These are phyloP conservation scores for Plasmopara halstedii DNA, from an alignment of 352 stramenopile genomes.

Conservation along the genomic window DNA sequence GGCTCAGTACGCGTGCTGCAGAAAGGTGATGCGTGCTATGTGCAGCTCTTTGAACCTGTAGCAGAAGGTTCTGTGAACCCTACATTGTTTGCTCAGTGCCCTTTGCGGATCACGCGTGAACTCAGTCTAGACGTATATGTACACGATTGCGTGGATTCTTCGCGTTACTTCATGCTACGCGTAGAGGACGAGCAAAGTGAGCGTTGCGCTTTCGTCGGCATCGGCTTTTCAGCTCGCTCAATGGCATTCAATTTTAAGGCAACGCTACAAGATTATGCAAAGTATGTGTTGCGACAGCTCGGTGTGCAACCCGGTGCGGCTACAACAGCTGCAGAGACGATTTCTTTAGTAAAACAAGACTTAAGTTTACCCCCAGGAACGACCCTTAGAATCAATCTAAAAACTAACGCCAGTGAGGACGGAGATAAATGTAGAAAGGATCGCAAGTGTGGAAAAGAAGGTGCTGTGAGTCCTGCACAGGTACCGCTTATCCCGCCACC, in stretches of 20 bases:
- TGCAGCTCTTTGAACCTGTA: slow-evolving; percentile 71
- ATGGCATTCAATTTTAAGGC: slow-evolving; percentile 84
- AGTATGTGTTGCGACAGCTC: slow-evolving; percentile 65
- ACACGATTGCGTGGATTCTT: slow-evolving; percentile 83
- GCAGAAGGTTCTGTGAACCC: slow-evolving; percentile 5
- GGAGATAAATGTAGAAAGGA: slow-evolving; percentile 13
- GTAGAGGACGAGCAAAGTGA: slow-evolving; percentile 70
- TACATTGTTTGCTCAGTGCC: slow-evolving; percentile 74
- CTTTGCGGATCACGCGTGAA: slow-evolving; percentile 58
- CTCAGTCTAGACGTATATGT: slow-evolving; percentile 65
- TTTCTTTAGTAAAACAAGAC: slow-evolving; percentile 31
- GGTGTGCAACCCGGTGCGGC: slow-evolving; percentile 25
- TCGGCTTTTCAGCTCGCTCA: slow-evolving; percentile 71
- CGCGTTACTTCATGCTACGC: slow-evolving; percentile 83
- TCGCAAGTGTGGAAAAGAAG: slow-evolving; percentile 24
- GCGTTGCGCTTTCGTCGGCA: slow-evolving; percentile 66
- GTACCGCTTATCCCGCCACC: slow-evolving; percentile 54
- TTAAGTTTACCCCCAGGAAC: slow-evolving; percentile 61
- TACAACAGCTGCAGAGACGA: slow-evolving; percentile 2
- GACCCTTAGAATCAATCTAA: slow-evolving; percentile 77
- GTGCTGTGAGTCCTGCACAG: slow-evolving; percentile 26
- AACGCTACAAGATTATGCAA: slow-evolving; percentile 74
- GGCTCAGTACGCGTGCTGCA: slow-evolving; percentile 62
- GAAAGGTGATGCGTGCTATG: slow-evolving; percentile 58
- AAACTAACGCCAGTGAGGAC: slow-evolving; percentile 28